phyloP scores from a whole-genome alignment of 805 yeast genomes.

The Yarrowia phangngaensis region DNA sequence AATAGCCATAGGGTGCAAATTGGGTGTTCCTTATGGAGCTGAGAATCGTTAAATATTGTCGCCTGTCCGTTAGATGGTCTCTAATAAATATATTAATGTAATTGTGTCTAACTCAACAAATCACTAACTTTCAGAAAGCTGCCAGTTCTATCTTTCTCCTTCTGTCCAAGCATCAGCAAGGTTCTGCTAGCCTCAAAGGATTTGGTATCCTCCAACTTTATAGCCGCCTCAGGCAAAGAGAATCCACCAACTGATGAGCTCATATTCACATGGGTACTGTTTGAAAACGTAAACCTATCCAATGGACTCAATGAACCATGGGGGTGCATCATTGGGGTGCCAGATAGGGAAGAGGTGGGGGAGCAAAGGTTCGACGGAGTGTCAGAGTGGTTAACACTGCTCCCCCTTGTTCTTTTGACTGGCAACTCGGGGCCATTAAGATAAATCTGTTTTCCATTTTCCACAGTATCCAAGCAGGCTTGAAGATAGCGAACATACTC shows the following conservation, averaged over 20 bases:
- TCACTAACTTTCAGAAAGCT: slow-evolving; percentile 15
- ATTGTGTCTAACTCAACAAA: slow-evolving; percentile 7
- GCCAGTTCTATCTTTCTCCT: slow-evolving; percentile 13
- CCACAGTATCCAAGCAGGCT: slow-evolving; percentile 29
- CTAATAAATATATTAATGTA: too few species aligned
- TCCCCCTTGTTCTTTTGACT: too few species aligned
- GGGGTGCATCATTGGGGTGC: slow-evolving; percentile 19
- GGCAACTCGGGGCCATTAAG: slow-evolving; percentile 22
- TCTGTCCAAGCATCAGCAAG: slow-evolving; percentile 19
- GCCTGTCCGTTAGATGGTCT: too few species aligned
- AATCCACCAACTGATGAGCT: neutral
- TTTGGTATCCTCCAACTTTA: slow-evolving; percentile 21
- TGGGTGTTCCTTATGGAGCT: too few species aligned
- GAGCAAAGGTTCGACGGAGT: slow-evolving; percentile 16
- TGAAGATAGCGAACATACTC: slow-evolving; percentile 73
- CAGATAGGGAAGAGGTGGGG: slow-evolving; percentile 7
- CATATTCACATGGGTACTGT: slow-evolving; percentile 15
- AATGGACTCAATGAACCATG: slow-evolving; percentile 2
- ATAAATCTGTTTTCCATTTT: slow-evolving; percentile 20
- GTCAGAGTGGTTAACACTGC: too few species aligned
- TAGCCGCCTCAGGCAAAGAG: slow-evolving; percentile 14
- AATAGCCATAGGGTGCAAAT: too few species aligned
- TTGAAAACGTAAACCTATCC: slow-evolving; percentile 16
- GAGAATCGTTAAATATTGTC: too few species aligned
- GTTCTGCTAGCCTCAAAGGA: slow-evolving; percentile 23